phyloP scores from a whole-genome alignment of 805 yeast genomes.

The Hanseniaspora jakobsenii region DNA sequence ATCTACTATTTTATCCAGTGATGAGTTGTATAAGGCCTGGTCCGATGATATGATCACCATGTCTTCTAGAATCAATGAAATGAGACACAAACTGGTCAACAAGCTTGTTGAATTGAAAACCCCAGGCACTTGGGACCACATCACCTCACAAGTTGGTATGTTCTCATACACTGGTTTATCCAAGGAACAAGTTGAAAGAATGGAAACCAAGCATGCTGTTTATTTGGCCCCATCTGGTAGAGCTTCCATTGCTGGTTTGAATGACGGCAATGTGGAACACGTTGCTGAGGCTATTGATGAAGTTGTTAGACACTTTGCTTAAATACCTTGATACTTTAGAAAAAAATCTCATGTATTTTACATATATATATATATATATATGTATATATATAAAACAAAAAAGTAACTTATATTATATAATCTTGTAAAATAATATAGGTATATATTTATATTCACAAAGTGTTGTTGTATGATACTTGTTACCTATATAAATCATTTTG shows the following conservation, averaged over 20 bases:
- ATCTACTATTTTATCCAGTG: constrained; percentile 54
- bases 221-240: constrained; percentile 77
- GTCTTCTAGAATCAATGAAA: constrained; percentile 69
- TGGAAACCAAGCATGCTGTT: constrained; percentile 68
- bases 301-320: constrained; percentile 41
- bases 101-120: constrained; percentile 53
- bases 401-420: too few species aligned
- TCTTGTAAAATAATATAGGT: too few species aligned
- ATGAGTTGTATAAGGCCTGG: constrained; percentile 70
- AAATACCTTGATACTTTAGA: too few species aligned
- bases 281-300: constrained; percentile 76
- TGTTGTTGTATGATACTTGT: too few species aligned
- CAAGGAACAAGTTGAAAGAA: constrained; percentile 60
- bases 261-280: constrained; percentile 58
- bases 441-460: too few species aligned
- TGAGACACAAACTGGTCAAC: constrained; percentile 60
- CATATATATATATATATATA: too few species aligned
- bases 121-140: constrained; percentile 90
- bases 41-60: constrained; percentile 67
- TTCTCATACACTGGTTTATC: constrained; percentile 85
- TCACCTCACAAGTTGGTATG: constrained; percentile 87
- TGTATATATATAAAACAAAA: too few species aligned
- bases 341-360: too few species aligned
- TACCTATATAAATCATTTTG: too few species aligned
- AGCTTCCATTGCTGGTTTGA: constrained; percentile 88